Conservation (phyloP, 495 filamentous ascomycete genomes). For the Hyaloscypha bicolor region DNA sequence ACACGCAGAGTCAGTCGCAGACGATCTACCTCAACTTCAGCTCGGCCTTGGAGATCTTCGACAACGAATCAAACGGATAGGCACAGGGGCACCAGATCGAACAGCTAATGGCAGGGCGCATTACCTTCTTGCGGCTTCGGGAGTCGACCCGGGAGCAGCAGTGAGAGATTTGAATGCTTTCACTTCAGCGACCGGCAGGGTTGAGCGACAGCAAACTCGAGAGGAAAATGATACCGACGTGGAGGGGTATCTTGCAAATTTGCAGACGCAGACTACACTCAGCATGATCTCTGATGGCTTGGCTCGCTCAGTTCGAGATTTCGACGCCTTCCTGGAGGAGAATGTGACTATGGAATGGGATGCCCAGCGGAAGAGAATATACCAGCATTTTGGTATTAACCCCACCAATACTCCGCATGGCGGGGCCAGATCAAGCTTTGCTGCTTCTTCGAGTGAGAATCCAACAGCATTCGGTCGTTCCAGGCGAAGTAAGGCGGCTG, state of each 20-base stretch:
- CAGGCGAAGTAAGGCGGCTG: slow-evolving; percentile 46
- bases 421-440: slow-evolving; percentile 55
- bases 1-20: slow-evolving; percentile 52
- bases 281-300: slow-evolving; percentile 89
- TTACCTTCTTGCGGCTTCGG: slow-evolving; percentile 88
- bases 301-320: slow-evolving; percentile 82
- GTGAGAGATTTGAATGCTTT: slow-evolving; percentile 72
- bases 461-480: slow-evolving; percentile 54
- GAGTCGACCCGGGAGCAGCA: slow-evolving; percentile 75
- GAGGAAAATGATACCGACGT: slow-evolving; percentile 69
- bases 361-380: slow-evolving; percentile 85
- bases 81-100: slow-evolving; percentile 50
- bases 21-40: slow-evolving; percentile 71
- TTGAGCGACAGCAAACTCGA: slow-evolving; percentile 41
- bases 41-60: slow-evolving; percentile 86
- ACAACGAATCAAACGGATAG: slow-evolving; percentile 78
- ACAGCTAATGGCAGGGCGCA: slow-evolving; percentile 69
- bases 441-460: slow-evolving; percentile 45
- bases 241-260: slow-evolving; percentile 76
- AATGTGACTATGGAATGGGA: slow-evolving; percentile 96
- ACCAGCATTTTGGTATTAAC: slow-evolving; percentile 92
- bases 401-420: slow-evolving; percentile 52
- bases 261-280: slow-evolving; percentile 87
- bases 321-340: slow-evolving; percentile 90
- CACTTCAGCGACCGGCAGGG: slow-evolving; percentile 36